Evolutionary conservation across 352 stramenopile species (phyloP), one percentile per base, ranked within the genome.

Genomic region (Phytophthora colocasiae): DNA sequence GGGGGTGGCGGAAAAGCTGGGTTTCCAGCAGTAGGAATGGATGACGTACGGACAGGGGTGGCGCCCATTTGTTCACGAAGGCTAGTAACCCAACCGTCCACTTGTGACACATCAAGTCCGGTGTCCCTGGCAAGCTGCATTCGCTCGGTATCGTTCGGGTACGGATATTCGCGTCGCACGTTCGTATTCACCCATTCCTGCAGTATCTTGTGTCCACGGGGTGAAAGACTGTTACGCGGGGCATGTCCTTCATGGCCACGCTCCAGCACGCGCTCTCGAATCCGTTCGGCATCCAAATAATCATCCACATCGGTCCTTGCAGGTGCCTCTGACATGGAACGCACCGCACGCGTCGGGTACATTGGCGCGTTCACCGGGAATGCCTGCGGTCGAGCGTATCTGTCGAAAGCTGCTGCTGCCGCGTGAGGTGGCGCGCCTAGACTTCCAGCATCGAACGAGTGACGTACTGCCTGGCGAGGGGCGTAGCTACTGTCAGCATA

Each of bases 71-170:
- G 87, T 27, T 91, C 85, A 36, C 85, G 80, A 58, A 91, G 85
- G 71, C 75, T 93, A 58, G 87, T 87, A 52, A 96, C 87, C 87
- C 85, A 96, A n/a, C 83, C 76, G 58, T 96, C 87, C 27, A 94
- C 84, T 72, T 96, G 87, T 50, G 83, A 80, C 14, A 93, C 77
- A 48, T 94, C 85, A 8, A 96, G 60, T 1, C 87, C 84, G 0
- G 85, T 93, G 26, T 93, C 84, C 31, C 78, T 73, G 32, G 82
- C 87, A 9, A 96, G 83, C 63, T 93, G 82, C 32, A 90, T 62
- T 63, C 89, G 90, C 68, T 94, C 87, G 0, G 68, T 54, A 39
- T 94, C 87, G 4, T 75, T 78, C 5, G 83, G 84, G 51, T 87
- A 81, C 5, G 82, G 81, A 53, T 83, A 91, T 47, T 94, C 81